Evolutionary conservation across 306 rosid species (phyloP), one percentile per base, ranked within the genome.

Genomic region (Rosa persica): DNA sequence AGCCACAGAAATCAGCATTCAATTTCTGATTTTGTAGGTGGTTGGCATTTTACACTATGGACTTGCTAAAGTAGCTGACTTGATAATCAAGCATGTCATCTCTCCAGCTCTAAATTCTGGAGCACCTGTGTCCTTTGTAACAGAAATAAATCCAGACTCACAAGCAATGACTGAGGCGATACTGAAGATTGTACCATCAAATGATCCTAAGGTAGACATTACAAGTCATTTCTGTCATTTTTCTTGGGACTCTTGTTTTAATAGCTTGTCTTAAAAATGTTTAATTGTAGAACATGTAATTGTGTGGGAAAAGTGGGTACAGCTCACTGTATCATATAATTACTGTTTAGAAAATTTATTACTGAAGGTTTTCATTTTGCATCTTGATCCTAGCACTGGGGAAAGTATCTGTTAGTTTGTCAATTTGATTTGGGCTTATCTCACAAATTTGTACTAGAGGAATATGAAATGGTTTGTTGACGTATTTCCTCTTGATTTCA

Each of bases 21-120:
- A 19, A 25, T 72, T 12, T 72, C 79, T 67, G 68, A 23, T 76
- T 27, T 67, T 69, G 34, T 81, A 92, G 98, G 91, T 85, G 72
- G 87, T 88, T 78, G 97, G 96, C 64, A 85, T 92, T 89, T 87
- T 92, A 78, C 92, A 95, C 74, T 95, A 92, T 30, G 98, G 98
- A 75, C 89, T 95, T 19, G 89, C 97, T 71, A 92, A 91, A 89
- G 90, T 92, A 76, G 98, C 90, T 4, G 98, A 95, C 84, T 84
- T 88, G 92, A 84, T 88, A 83, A 86, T 95, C 82, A 95, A 95
- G 85, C 72, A 87, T 86, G 83, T 83, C 66, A 75, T 92, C 49
- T 40, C 88, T 74, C 91, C 93, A 8, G 90, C 87, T 30, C 79
- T 95, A 79, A 89, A 76, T 78, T 68, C 77, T 46, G 83, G 85